Evolutionary conservation across 805 yeast species (phyloP).

Genomic region (Saccharomycopsis sp.): DNA sequence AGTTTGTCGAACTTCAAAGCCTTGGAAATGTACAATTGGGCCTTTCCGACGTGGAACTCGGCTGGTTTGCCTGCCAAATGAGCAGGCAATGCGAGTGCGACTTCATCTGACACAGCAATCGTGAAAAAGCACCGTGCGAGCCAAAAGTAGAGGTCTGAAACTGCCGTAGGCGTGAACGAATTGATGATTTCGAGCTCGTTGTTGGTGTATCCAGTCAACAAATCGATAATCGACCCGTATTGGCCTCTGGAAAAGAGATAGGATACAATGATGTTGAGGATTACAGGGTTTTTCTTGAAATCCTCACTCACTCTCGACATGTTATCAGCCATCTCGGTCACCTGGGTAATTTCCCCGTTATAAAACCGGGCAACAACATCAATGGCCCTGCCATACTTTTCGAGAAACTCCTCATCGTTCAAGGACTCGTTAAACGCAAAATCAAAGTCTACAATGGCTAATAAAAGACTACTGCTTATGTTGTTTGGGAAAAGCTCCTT

Average conservation of each 20-base stretch:
- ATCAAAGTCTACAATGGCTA: slow-evolving; percentile 65
- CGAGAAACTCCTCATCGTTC: slow-evolving; percentile 55
- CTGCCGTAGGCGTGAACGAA: slow-evolving; percentile 35
- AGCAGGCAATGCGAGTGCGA: background rate
- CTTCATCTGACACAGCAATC: slow-evolving; percentile 3
- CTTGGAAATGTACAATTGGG: slow-evolving; percentile 67
- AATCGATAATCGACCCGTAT: slow-evolving; percentile 50
- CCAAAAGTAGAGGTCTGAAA: slow-evolving; percentile 75
- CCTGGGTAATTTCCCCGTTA: slow-evolving; percentile 1
- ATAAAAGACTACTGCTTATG: slow-evolving; percentile 54
- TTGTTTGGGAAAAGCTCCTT: slow-evolving; percentile 57
- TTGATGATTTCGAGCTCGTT: slow-evolving; percentile 22
- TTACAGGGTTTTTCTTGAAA: slow-evolving; percentile 47
- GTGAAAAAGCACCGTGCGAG: slow-evolving; percentile 67
- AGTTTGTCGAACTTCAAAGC: slow-evolving; percentile 59
- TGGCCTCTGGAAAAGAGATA: slow-evolving; percentile 68
- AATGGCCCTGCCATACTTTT: slow-evolving; percentile 54
- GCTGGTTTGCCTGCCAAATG: background rate
- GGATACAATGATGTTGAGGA: slow-evolving; percentile 61
- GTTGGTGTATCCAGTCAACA: slow-evolving; percentile 38
- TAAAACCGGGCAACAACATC: slow-evolving; percentile 22
- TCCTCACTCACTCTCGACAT: slow-evolving; percentile 35
- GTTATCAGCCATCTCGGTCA: slow-evolving; percentile 13
- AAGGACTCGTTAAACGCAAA: slow-evolving; percentile 48
- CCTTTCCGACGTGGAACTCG: slow-evolving; percentile 35